Evolutionary conservation across 1,284 basidiomycete genomes (phyloP), one percentile per base, ranked within the genome.

Genomic region (Naganishia albida): DNA sequence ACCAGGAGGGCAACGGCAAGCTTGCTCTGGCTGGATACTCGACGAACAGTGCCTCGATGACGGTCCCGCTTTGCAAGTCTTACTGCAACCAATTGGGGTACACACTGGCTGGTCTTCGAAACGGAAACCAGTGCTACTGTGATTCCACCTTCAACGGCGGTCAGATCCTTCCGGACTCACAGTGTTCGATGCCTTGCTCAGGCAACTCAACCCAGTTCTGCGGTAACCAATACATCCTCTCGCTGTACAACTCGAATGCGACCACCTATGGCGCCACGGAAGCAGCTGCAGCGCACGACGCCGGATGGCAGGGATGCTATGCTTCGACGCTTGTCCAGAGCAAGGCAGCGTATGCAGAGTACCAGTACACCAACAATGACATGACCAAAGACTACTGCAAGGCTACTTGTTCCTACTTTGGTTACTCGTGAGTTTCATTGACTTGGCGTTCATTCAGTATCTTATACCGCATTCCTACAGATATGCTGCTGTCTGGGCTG

Each of bases 181-280:
- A 57, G 23, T 68, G 67, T 53, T 38, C 46, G 2, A 51, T 39
- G 18, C 40, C 68, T 12, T 77, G 76, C 59, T 69, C 72, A 1
- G 76, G 76, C 40, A 70, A 74, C 57, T 55, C 69, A 8, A 64
- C 66, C 2, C 54, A 72, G 51, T 71, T 59, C 15, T 76, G 75
- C 60, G 75, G 75, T 25, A 69, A 64, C 6, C 23, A 40, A 10
- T 71, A 71, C 63, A 51, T 30, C 7, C 25, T 55, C n/a, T 62
- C 59, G 40, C 42, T 40, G 10, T 65, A 65, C 59, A 51, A 46
- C 38, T 67, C 65, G 7, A 56, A 46, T n/a, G 48, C 46, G 13
- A 57, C 63, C 2, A 67, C 65, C 2, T 59, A 52, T 39, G 62
- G 53, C 25, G 50, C 48, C 2, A 34, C 48, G 6, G 40, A 63